Conservation (phyloP, 2,329 filamentous ascomycete species). For the Colletotrichum sp. region DNA sequence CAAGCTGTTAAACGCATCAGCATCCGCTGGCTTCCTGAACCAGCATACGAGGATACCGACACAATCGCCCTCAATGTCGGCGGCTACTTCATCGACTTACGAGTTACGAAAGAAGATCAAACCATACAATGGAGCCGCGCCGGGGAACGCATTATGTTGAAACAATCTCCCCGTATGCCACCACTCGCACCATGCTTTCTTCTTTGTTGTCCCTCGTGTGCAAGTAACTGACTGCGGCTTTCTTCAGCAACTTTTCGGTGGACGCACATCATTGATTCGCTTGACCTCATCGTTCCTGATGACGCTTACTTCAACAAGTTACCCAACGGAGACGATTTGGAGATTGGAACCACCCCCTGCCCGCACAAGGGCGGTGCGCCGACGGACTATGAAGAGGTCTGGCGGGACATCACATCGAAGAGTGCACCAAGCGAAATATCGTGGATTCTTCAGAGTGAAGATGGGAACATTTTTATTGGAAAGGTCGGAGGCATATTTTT, state of each 20-base stretch:
- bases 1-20: slow-evolving; percentile 27
- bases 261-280: background rate
- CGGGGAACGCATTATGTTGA: background rate
- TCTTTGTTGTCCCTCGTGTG: background rate
- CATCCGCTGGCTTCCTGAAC: slow-evolving; percentile 26
- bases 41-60: slow-evolving; percentile 25
- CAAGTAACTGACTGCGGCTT: background rate
- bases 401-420: background rate
- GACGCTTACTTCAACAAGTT: background rate
- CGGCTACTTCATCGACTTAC: slow-evolving; percentile 23
- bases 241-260: background rate
- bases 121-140: background rate
- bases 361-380: background rate
- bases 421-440: background rate
- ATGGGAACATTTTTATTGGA: background rate
- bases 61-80: slow-evolving; percentile 29
- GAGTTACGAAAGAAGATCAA: background rate
- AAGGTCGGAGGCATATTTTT: background rate
- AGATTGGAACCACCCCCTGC: background rate
- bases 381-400: background rate
- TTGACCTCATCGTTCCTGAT: background rate
- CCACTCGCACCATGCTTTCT: background rate
- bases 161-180: background rate
- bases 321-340: background rate
- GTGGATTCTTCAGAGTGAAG: background rate